Percentiles rank a stretch among this genome's conserved stretches.
phyloP scores from a whole-genome alignment of 345 rosid species.

The thale cress (Arabidopsis thaliana) region TAIR10.1 NC_003076.8:7637501-7638000 shows the following conservation, averaged over 20 bases:
- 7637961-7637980: neutral
- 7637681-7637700: neutral
- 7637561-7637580: conserved; percentile 13
- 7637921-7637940: conserved; percentile 27
- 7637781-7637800: conserved; percentile 20
- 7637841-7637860: conserved; percentile 43
- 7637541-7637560: neutral
- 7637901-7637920: neutral
- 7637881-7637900: neutral
- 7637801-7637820: conserved; percentile 43
- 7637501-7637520: neutral
- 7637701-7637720: neutral
- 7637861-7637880: conserved; percentile 35
- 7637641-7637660: neutral
- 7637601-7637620: conserved; percentile 7
- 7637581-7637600: conserved; percentile 9
- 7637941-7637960: conserved; percentile 36
- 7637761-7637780: neutral
- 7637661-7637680: neutral
- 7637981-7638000: conserved; percentile 2
- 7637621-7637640: neutral
- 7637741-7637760: neutral
- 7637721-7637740: neutral
- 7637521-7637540: conserved; percentile 8
- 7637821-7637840: conserved; percentile 44